Evolutionary conservation across 2,329 filamentous ascomycete genomes (phyloP), one percentile per base, ranked within the genome.

Genomic region (Elsinoe australis): DNA sequence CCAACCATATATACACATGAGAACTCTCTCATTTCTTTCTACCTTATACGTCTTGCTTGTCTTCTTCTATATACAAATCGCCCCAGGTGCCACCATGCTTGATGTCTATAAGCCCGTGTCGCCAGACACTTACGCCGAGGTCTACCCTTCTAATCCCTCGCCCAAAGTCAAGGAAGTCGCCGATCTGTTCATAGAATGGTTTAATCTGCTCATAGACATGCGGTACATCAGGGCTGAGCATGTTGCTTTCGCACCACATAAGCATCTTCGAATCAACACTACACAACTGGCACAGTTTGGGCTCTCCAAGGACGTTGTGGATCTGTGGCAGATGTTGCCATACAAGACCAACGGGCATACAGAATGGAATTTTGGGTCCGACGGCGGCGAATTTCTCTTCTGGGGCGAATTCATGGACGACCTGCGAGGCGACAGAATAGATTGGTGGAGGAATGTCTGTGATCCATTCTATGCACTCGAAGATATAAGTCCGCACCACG

Each of bases 381-480:
- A 50, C 10, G 14, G 7, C 4, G 41, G 41, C 18, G 41, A 50
- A 14, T 39, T 50, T 7, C 19, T 50, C 2, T 9, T 21, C 17
- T 18, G 49, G 24, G 49, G 49, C 6, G 49, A 50, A 21, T 50
- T 50, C 28, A 33, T 33, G 14, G 26, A 26, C n/a, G 49, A 50
- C 15, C 4, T 50, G 8, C 26, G 49, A 14, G 39, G 33, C 6
- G 41, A 47, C 5, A 32, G n/a, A 1, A 31, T 32, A 4, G 49
- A 15, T 12, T 50, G 12, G 48, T 31, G 12, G 41, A 21, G 29
- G 17, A 15, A 32, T 14, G 41, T 28, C 8, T 22, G 33, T 10
- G 41, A 50, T 22, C 31, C 33, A 3, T 36, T 32, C 24, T 34
- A 38, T 6, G 39, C 32, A 2, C 14, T 31, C 19, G 32, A 41